Evolutionary conservation across 805 yeast genomes (phyloP).

Genomic region (Metschnikowia baotianmanensis): DNA sequence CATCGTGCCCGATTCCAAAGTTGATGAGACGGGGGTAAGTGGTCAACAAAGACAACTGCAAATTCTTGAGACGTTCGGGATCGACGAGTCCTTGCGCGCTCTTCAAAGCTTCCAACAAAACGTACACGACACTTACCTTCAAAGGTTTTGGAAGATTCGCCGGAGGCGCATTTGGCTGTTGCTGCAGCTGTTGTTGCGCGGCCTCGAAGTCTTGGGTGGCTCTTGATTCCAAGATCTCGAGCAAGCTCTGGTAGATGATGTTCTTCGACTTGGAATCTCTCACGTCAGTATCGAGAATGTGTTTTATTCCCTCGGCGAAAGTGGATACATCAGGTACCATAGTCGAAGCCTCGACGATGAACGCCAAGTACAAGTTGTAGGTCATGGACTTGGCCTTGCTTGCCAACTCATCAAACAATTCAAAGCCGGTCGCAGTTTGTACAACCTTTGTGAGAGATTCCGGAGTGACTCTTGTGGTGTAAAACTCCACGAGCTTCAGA

Average conservation of each 20-base stretch:
- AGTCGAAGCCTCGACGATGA: conserved; percentile 33
- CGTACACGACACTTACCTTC: conserved; percentile 56
- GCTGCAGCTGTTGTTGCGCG: conserved; percentile 28
- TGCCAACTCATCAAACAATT: conserved; percentile 27
- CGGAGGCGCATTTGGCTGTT: conserved; percentile 6
- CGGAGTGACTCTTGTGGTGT: conserved; percentile 25
- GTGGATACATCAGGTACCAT: conserved; percentile 23
- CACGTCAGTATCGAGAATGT: conserved; percentile 36
- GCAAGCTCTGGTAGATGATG: conserved; percentile 32
- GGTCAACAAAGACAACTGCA: conserved; percentile 73
- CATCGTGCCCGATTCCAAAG: conserved; percentile 89
- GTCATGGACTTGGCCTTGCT: conserved; percentile 27
- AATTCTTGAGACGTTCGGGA: conserved; percentile 57
- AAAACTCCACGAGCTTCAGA: conserved; percentile 31
- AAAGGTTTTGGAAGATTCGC: conserved; percentile 31
- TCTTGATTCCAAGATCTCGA: conserved; percentile 43
- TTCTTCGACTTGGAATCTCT: conserved; percentile 31
- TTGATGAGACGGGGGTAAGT: conserved; percentile 90
- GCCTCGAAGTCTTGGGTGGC: conserved; percentile 44
- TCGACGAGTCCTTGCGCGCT: conserved; percentile 51
- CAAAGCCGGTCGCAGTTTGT: conserved; percentile 24
- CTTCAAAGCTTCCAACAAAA: conserved; percentile 52
- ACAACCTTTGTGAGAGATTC: conserved; percentile 30
- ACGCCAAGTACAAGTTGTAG: conserved; percentile 28
- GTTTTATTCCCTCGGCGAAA: conserved; percentile 16